Percentiles rank a stretch among this genome's conserved stretches.
phyloP scores from a whole-genome alignment of 2,329 filamentous ascomycete genomes.

The Alternaria ethzedia region DNA sequence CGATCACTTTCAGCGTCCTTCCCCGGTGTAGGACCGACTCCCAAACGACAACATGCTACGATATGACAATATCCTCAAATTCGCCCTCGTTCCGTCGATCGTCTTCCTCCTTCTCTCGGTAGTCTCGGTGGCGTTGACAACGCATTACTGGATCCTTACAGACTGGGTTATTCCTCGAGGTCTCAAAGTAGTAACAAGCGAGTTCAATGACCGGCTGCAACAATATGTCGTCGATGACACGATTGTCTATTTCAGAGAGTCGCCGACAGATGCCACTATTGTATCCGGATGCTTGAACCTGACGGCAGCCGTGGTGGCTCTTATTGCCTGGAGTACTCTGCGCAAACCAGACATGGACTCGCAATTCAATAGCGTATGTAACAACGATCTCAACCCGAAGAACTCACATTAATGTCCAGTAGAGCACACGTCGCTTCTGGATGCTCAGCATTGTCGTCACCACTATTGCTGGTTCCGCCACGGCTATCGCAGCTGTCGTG shows the following conservation, averaged over 20 bases:
- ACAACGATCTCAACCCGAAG: neutral
- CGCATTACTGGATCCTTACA: constrained; percentile 39
- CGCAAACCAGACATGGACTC: constrained; percentile 33
- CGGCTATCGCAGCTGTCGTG: constrained; percentile 31
- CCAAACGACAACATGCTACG: constrained; percentile 16
- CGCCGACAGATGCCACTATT: constrained; percentile 36
- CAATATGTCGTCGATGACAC: constrained; percentile 29
- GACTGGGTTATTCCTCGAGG: constrained; percentile 35
- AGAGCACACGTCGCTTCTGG: constrained; percentile 39
- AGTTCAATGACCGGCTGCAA: constrained; percentile 25
- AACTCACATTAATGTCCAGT: constrained; percentile 8
- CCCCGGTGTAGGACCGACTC: constrained; percentile 4
- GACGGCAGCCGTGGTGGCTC: constrained; percentile 27
- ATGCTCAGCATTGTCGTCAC: constrained; percentile 28
- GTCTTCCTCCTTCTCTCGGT: constrained; percentile 37
- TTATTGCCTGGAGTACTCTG: constrained; percentile 35
- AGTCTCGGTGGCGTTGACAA: constrained; percentile 35
- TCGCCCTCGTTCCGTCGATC: constrained; percentile 31
- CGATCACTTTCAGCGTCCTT: constrained; percentile 7
- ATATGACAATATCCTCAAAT: constrained; percentile 28
- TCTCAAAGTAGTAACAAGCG: constrained; percentile 20
- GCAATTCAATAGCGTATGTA: constrained; percentile 29
- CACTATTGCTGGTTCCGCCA: constrained; percentile 17
- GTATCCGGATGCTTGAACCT: constrained; percentile 35
- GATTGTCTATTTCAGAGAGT: constrained; percentile 34